phyloP scores from a whole-genome alignment of 1,284 basidiomycete genomes.

The Irpex lacteus region DNA sequence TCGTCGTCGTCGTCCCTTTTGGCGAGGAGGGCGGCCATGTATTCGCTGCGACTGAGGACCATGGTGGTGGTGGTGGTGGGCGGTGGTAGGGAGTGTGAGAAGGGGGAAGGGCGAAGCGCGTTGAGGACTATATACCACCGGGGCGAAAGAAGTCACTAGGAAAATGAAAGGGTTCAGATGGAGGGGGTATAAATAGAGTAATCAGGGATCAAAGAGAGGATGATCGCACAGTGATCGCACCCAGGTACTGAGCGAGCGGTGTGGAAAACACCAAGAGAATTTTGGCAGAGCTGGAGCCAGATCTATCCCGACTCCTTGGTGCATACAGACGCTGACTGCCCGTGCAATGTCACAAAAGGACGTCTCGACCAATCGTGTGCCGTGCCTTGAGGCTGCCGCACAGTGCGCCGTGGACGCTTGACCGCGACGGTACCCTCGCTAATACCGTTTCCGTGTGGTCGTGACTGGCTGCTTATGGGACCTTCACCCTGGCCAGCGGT shows the following conservation, averaged over 20 bases:
- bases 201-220: not conserved
- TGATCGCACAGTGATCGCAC: not conserved
- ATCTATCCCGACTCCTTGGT: not conserved
- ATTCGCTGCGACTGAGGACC: slow-evolving; percentile 9
- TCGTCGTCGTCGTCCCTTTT: slow-evolving; percentile 2
- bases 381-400: not conserved
- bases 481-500: not conserved
- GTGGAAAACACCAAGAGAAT: not conserved
- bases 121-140: not conserved
- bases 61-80: slow-evolving; percentile 3
- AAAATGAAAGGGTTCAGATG: not conserved
- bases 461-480: not conserved
- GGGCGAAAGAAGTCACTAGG: not conserved
- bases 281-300: not conserved
- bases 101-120: not conserved
- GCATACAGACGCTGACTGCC: not conserved
- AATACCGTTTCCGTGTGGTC: not conserved
- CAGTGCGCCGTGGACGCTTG: not conserved
- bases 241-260: not conserved
- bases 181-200: not conserved
- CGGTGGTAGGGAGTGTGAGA: not conserved
- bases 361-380: not conserved
- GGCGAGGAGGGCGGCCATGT: slow-evolving; percentile 6
- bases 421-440: not conserved
- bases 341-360: not conserved